Evolutionary conservation across 176 grass and related monocot genomes (phyloP).

Genomic region (Tillandsia fasciculata): DNA sequence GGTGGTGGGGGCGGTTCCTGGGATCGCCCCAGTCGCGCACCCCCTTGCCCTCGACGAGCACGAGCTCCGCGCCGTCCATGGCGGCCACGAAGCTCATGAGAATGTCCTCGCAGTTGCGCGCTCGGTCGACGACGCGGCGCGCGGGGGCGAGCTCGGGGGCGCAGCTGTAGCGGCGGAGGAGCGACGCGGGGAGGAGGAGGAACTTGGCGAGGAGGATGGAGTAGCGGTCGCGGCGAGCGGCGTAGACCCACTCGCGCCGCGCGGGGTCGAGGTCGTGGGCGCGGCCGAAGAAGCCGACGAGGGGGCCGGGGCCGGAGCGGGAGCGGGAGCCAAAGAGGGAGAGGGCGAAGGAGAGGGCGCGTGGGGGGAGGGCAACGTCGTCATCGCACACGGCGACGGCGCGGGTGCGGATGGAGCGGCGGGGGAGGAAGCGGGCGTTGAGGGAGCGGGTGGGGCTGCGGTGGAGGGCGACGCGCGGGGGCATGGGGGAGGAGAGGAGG

Average conservation of each 20-base stretch:
- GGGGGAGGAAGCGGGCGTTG: slow-evolving; percentile 81
- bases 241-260: slow-evolving; percentile 51
- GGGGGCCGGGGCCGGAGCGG: background rate
- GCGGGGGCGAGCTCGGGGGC: slow-evolving; percentile 42
- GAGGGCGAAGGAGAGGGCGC: slow-evolving; percentile 57
- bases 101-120: slow-evolving; percentile 88
- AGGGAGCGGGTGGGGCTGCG: slow-evolving; percentile 50
- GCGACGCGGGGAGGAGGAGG: slow-evolving; percentile 35
- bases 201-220: slow-evolving; percentile 91
- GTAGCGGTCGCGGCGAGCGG: slow-evolving; percentile 49
- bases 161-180: slow-evolving; percentile 61
- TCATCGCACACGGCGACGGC: slow-evolving; percentile 54
- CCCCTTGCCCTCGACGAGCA: slow-evolving; percentile 51
- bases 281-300: slow-evolving; percentile 73
- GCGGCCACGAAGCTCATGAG: slow-evolving; percentile 92
- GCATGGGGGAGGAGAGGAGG: slow-evolving; percentile 16
- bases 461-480: slow-evolving; percentile 32
- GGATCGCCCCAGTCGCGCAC: slow-evolving; percentile 87
- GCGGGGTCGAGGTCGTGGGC: slow-evolving; percentile 69
- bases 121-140: slow-evolving; percentile 45
- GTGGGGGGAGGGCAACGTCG: slow-evolving; percentile 43
- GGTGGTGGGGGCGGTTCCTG: background rate
- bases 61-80: slow-evolving; percentile 36
- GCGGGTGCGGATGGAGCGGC: slow-evolving; percentile 38
- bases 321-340: slow-evolving; percentile 29